A percentile compares a stretch with the other conserved stretches of the same genome.
Conservation (phyloP, 1,284 basidiomycete genomes). For the Moesziomyces antarcticus region DNA sequence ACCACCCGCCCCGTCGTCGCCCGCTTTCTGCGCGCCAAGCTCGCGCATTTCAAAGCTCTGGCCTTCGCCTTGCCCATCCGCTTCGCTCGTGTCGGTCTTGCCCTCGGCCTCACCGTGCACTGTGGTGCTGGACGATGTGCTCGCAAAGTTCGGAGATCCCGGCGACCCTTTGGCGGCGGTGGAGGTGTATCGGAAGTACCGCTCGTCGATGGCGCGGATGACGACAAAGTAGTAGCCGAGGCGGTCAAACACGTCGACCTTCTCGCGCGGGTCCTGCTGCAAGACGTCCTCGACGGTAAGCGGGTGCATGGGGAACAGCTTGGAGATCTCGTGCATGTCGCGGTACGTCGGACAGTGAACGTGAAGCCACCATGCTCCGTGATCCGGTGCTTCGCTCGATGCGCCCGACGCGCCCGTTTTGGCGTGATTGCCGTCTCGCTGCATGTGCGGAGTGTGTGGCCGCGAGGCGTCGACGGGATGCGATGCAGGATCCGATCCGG, state of each 20-base stretch:
- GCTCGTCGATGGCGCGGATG: constrained; percentile 81
- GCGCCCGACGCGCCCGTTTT: constrained; percentile 8
- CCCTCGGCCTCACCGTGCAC: constrained; percentile 22
- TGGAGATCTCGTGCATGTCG: constrained; percentile 87
- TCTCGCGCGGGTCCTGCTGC: constrained; percentile 93
- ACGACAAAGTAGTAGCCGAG: constrained; percentile 94
- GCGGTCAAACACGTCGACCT: constrained; percentile 86
- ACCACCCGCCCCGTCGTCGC: not conserved
- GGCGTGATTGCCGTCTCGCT: constrained; percentile 12
- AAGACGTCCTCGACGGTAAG: constrained; percentile 94
- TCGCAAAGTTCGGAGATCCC: constrained; percentile 20
- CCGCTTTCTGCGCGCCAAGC: constrained; percentile 1
- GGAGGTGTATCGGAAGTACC: constrained; percentile 73
- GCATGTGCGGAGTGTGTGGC: constrained; percentile 1
- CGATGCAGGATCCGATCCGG: not conserved
- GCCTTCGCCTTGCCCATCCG: constrained; percentile 1
- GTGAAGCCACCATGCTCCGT: constrained; percentile 86
- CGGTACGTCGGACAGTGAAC: constrained; percentile 89
- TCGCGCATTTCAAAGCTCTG: constrained; percentile 47
- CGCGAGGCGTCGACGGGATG: constrained; percentile 1
- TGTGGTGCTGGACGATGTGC: constrained; percentile 18
- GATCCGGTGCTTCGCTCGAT: constrained; percentile 9
- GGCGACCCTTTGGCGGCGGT: constrained; percentile 38
- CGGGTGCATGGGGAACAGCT: constrained; percentile 90
- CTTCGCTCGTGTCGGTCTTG: constrained; percentile 12